These are phyloP conservation scores for Juglanconis juglandina DNA, from an alignment of 2,329 filamentous ascomycete genomes.

Conservation along the genomic window DNA sequence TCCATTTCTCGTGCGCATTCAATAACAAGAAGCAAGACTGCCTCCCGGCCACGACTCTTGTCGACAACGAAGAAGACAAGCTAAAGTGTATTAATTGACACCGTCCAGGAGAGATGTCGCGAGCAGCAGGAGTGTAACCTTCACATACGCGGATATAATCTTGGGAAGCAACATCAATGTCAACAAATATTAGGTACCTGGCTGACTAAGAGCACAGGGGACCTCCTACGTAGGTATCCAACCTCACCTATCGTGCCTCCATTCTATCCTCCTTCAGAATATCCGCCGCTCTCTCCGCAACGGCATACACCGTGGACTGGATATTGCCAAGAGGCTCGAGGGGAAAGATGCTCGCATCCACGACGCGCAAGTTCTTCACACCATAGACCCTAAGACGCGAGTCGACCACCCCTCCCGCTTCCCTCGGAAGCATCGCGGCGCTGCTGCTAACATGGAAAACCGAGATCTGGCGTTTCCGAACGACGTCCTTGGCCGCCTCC, in stretches of 20 bases:
- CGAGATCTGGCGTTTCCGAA: conserved; percentile 18
- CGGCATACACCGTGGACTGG: conserved; percentile 34
- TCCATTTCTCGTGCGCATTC: too few relatives aligned
- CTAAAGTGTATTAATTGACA: too few relatives aligned
- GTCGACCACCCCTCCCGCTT: conserved; percentile 26
- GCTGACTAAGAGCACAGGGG: too few relatives aligned
- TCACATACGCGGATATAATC: too few relatives aligned
- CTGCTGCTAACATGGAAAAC: conserved; percentile 8
- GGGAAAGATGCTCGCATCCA: conserved; percentile 30
- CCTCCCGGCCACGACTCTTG: too few relatives aligned
- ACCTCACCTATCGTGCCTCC: not conserved
- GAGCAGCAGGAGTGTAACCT: too few relatives aligned
- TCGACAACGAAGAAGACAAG: too few relatives aligned
- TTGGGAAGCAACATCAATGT: too few relatives aligned
- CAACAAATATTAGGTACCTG: too few relatives aligned
- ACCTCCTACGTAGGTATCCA: not conserved
- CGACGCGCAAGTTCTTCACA: conserved; percentile 22
- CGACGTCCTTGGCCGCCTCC: conserved; percentile 24
- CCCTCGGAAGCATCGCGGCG: conserved; percentile 26
- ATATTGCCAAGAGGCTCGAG: conserved; percentile 22
- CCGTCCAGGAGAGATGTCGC: too few relatives aligned
- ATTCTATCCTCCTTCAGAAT: conserved; percentile 17
- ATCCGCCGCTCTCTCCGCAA: conserved; percentile 27
- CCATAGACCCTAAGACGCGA: conserved; percentile 23
- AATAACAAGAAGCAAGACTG: too few relatives aligned